A percentile compares a stretch with the other conserved stretches of the same genome.
phyloP scores from a whole-genome alignment of 768 basidiomycete genomes.

The Xanthoconium purpureum region DNA sequence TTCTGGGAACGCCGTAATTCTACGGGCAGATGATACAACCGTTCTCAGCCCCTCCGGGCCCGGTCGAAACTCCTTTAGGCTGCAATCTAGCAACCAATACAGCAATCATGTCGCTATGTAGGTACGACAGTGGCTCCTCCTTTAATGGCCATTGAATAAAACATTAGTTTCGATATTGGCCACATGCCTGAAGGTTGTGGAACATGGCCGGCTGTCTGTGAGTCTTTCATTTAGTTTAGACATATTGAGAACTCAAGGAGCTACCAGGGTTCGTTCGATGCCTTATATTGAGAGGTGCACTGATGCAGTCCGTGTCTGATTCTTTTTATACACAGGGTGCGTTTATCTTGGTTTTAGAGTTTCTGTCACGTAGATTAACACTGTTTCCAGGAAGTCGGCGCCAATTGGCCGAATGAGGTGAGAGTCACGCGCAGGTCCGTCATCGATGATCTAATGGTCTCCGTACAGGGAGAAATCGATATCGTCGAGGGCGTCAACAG shows the following conservation, averaged over 20 bases:
- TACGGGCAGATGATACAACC: constrained; percentile 35
- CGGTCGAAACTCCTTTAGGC: constrained; percentile 38
- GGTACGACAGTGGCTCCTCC: neutral
- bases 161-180: constrained; percentile 31
- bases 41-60: constrained; percentile 27
- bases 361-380: neutral
- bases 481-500: constrained; percentile 36
- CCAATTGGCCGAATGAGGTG: constrained; percentile 25
- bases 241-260: neutral
- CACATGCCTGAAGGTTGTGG: constrained; percentile 41
- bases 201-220: constrained; percentile 38
- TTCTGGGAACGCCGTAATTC: constrained; percentile 37
- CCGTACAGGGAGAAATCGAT: constrained; percentile 29
- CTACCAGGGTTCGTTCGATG: constrained; percentile 24
- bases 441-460: neutral
- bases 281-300: neutral
- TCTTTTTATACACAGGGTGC: constrained; percentile 19
- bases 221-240: constrained; percentile 3
- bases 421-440: neutral
- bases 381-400: constrained; percentile 24
- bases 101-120: constrained; percentile 34
- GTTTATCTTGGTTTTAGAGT: neutral
- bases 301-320: neutral
- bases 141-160: neutral
- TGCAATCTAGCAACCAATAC: constrained; percentile 31